Conservation (phyloP, 2,329 filamentous ascomycete genomes). For the Claviceps sp. region DNA sequence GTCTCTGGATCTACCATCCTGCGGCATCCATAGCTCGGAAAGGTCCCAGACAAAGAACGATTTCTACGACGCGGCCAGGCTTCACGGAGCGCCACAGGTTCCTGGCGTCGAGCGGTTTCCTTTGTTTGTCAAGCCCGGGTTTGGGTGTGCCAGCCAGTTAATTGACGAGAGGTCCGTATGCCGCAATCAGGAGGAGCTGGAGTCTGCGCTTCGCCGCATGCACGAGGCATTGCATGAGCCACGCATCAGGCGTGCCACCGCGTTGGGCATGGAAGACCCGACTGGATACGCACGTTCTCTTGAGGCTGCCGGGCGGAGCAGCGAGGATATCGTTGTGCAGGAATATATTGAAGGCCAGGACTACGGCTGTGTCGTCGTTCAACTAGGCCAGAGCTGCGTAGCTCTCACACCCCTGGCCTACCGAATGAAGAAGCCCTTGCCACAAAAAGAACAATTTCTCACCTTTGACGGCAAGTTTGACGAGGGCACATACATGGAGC, state of each 20-base stretch:
- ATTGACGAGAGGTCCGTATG: not conserved
- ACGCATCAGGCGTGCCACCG: not conserved
- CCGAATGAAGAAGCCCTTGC: not conserved
- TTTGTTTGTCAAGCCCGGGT: not conserved
- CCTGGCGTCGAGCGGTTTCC: not conserved
- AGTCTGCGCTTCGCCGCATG: not conserved
- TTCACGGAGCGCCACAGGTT: not conserved
- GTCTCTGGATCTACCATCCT: not conserved
- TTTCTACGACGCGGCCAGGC: not conserved
- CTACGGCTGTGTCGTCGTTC: not conserved
- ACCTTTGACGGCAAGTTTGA: slow-evolving; percentile 1
- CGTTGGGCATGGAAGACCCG: not conserved
- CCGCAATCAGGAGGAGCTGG: not conserved
- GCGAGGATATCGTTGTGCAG: slow-evolving; percentile 1
- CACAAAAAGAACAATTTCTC: not conserved
- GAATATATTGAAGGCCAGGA: not conserved
- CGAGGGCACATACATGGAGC: not conserved
- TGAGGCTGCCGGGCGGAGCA: not conserved
- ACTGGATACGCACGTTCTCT: not conserved
- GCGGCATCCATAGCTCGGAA: not conserved
- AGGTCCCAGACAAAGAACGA: not conserved
- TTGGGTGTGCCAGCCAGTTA: not conserved
- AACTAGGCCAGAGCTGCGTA: not conserved
- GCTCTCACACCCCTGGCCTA: not conserved
- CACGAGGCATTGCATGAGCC: not conserved